These are phyloP conservation scores for Thraustochytrium striatum DNA, from an alignment of 352 stramenopile species.

Conservation along the genomic window DNA sequence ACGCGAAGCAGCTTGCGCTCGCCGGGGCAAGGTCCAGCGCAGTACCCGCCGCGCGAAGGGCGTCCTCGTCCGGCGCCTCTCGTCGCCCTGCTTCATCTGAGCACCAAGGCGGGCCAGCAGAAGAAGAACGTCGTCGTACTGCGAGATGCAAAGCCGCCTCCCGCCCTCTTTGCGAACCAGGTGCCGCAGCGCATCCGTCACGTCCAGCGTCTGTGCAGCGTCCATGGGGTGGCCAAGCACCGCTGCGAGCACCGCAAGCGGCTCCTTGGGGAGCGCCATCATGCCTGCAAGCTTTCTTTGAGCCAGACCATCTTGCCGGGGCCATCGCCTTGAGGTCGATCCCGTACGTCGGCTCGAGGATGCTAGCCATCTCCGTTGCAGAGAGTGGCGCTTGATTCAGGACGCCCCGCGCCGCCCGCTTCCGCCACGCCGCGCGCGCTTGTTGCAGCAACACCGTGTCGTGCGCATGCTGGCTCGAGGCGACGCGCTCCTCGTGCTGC, in stretches of 20 bases:
- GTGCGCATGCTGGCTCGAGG: neutral
- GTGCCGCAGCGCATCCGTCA: neutral
- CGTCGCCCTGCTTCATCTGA: neutral
- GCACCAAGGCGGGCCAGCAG: neutral
- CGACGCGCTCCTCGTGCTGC: neutral
- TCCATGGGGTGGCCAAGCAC: slow-evolving; percentile 28
- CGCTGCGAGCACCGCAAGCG: neutral
- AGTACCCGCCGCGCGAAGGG: no score
- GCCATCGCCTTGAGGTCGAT: slow-evolving; percentile 1
- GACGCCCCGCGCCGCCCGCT: neutral
- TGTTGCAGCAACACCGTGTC: slow-evolving; percentile 21
- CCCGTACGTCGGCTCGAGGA: slow-evolving; percentile 31
- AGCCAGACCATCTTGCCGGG: neutral
- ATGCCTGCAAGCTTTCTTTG: slow-evolving; percentile 29
- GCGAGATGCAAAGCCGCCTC: neutral
- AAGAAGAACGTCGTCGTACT: neutral
- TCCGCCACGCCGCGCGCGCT: neutral
- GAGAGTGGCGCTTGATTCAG: slow-evolving; percentile 12
- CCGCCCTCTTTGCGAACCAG: slow-evolving; percentile 10
- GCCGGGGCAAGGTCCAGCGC: slow-evolving; percentile 29
- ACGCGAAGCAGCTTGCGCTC: slow-evolving; percentile 25
- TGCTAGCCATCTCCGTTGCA: neutral
- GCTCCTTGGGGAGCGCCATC: slow-evolving; percentile 8
- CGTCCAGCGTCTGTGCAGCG: neutral
- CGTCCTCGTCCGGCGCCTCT: no score